These are phyloP conservation scores for Pythium rishiriense DNA, from an alignment of 352 stramenopile species.

Conservation along the genomic window DNA sequence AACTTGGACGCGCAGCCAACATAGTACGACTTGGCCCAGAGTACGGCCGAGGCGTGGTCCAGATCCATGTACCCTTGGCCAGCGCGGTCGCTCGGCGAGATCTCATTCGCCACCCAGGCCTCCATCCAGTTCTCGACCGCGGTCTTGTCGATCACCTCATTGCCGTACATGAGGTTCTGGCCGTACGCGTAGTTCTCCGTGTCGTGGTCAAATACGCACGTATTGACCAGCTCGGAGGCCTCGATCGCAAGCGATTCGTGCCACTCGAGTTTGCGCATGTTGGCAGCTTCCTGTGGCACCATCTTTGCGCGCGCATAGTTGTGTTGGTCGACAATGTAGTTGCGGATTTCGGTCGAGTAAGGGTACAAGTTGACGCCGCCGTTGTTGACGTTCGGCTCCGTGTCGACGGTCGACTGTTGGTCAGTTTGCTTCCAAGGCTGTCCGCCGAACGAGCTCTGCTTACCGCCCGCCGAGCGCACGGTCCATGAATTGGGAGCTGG, in stretches of 20 bases:
- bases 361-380: constrained; percentile 37
- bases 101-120: constrained; percentile 35
- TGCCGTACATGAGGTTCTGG: constrained; percentile 44
- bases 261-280: constrained; percentile 43
- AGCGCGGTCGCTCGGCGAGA: constrained; percentile 31
- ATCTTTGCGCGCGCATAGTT: constrained; percentile 36
- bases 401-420: constrained; percentile 4
- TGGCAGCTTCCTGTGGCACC: constrained; percentile 30
- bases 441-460: not conserved
- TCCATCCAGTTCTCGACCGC: constrained; percentile 36
- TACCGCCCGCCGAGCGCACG: not conserved
- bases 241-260: constrained; percentile 42
- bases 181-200: constrained; percentile 42
- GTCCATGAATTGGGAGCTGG: no score
- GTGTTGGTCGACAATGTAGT: constrained; percentile 40
- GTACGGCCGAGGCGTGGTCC: constrained; percentile 39
- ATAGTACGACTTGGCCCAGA: constrained; percentile 41
- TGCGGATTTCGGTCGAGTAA: constrained; percentile 33
- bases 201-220: constrained; percentile 39
- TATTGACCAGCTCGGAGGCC: constrained; percentile 38
- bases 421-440: constrained; percentile 1
- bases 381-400: constrained; percentile 30
- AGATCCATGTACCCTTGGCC: constrained; percentile 37
- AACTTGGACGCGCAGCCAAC: constrained; percentile 41
- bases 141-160: constrained; percentile 23